These are phyloP conservation scores for Tetrahymena borealis DNA, from an alignment of 73 alveolate species.

Conservation along the genomic window DNA sequence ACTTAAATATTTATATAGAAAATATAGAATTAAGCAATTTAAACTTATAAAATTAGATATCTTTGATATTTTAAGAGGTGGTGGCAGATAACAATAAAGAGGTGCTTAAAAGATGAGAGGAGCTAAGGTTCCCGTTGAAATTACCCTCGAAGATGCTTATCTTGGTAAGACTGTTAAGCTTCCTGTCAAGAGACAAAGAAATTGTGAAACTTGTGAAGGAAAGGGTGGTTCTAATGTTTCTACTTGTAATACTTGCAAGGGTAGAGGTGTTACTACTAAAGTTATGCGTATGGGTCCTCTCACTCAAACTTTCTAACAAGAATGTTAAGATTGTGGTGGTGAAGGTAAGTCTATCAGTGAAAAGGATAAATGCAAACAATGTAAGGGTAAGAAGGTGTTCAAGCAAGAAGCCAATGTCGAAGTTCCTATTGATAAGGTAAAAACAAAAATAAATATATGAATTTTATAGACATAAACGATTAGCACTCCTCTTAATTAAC, in stretches of 20 bases:
- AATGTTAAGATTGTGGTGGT: conserved; percentile 88
- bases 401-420: conserved; percentile 31
- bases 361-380: conserved; percentile 78
- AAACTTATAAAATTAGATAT: conserved; percentile 13
- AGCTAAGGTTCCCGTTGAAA: conserved; percentile 59
- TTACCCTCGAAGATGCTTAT: conserved; percentile 83
- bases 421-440: conserved; percentile 46
- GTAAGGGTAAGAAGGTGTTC: conserved; percentile 73
- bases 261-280: conserved; percentile 70
- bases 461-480: too few species aligned
- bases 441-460: background rate
- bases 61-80: conserved; percentile 60
- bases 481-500: too few species aligned
- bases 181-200: conserved; percentile 72
- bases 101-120: conserved; percentile 75
- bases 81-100: conserved; percentile 60
- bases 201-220: conserved; percentile 79
- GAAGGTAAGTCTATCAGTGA: conserved; percentile 68
- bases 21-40: background rate
- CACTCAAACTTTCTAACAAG: conserved; percentile 53
- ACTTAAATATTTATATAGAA: conserved; percentile 39
- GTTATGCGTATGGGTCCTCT: conserved; percentile 71
- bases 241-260: conserved; percentile 82
- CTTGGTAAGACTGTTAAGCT: conserved; percentile 76
- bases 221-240: conserved; percentile 77